Base-by-base conservation (phyloP, 164 flowering plant genomes). In the Tetracentron sinense region DNA sequence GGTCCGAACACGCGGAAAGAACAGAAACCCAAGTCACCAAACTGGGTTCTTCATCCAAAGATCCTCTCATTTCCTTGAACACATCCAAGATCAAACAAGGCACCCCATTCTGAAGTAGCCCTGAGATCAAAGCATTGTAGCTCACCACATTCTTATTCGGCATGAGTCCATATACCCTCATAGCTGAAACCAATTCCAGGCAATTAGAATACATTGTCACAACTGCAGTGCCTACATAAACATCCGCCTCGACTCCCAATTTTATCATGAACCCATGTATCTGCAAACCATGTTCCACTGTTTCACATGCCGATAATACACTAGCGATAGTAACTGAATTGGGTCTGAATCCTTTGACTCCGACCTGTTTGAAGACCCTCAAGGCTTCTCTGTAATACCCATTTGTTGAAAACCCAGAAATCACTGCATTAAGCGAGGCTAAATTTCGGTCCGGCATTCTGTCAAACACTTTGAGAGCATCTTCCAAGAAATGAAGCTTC, bases 291-390 rank as follows among this genome's bases (percentile, higher is more conserved):
- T 67, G 60, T 28, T 62, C 67, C 7, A 72, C 50, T 21, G 31
- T 55, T 21, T 38, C 79, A 72, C 90, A 83, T 10, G 73, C 80
- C 7, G 88, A 61, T 65, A 83, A 62, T 38, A 73, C 75, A 59
- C 85, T 66, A 6, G 87, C 90, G 19, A 88, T 42, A 16, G 83
- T 81, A 52, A 81, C 82, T 16, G 95, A 83, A 72, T 85, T 83
- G 8, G 86, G 80, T 63, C 76, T 65, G 27, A 80, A 67, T 21
- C 64, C 63, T n/a, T 67, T 66, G 2, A 53, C 3, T 19, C 67
- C 65, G 46, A 63, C 59, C 19, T 65, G 53, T 56, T 62, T 73
- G 35, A 85, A 82, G 33, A 70, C 64, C 63, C 62, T 2, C 6
- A 86, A 52, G 1, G 86, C 86, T 21, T 83, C 81, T 27, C 57